Percentiles rank a stretch among this genome's conserved stretches.
Evolutionary conservation across 306 rosid species (phyloP).

Genomic region (Gastrolobium villosum): DNA sequence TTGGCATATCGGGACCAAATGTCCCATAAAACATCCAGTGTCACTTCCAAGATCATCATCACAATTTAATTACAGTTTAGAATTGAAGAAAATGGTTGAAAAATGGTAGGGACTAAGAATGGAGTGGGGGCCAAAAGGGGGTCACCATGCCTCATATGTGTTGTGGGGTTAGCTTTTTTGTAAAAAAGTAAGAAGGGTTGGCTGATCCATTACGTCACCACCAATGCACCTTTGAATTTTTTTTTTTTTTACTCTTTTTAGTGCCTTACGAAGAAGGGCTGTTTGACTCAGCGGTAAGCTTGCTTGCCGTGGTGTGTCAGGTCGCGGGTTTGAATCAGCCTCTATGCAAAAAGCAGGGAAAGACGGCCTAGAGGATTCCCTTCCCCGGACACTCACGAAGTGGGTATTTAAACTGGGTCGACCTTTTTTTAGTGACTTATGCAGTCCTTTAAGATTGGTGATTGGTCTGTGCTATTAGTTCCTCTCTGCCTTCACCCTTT

Average conservation of each 20-base stretch:
- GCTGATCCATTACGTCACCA: conserved; percentile 80
- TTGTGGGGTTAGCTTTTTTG: conserved; percentile 41
- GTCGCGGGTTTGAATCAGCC: no score
- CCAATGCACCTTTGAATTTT: conserved; percentile 36
- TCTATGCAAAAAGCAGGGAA: no score
- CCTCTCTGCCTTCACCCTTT: conserved; percentile 47
- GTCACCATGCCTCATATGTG: conserved; percentile 58
- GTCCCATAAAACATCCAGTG: conserved; percentile 46
- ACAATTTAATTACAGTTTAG: conserved; percentile 55
- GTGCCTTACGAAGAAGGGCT: conserved; percentile 48
- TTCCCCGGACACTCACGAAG: no score
- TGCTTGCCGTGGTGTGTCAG: no score
- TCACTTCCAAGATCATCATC: conserved; percentile 52
- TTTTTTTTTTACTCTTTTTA: conserved; percentile 45
- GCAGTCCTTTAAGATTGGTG: conserved; percentile 56
- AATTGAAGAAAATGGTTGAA: conserved; percentile 50
- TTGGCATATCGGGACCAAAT: conserved; percentile 33
- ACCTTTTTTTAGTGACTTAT: no score
- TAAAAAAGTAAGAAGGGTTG: conserved; percentile 43
- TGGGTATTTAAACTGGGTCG: no score
- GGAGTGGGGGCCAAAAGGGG: conserved; percentile 51
- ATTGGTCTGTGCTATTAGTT: conserved; percentile 56
- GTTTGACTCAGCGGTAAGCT: no score
- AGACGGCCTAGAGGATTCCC: no score
- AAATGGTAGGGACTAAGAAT: conserved; percentile 65